A percentile compares a stretch with the other conserved stretches of the same genome.
These are phyloP conservation scores for Leptographium radiaticola DNA, from an alignment of 2,329 filamentous ascomycete species.

Conservation along the genomic window DNA sequence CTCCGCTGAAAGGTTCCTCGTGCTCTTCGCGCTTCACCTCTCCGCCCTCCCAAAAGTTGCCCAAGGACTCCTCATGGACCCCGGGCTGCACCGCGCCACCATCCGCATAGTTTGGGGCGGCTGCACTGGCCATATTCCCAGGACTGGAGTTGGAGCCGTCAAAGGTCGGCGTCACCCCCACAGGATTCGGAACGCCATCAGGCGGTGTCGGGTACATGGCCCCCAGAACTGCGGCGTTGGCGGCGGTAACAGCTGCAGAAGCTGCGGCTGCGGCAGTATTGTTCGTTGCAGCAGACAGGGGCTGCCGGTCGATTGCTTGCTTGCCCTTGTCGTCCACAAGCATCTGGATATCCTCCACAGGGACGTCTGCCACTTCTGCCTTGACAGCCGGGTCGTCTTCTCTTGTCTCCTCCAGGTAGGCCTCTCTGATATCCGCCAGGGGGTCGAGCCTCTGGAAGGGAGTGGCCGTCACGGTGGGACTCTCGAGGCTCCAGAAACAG, in stretches of 20 bases:
- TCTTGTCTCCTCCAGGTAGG: constrained; percentile 6
- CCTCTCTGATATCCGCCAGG: constrained; percentile 5
- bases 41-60: constrained; percentile 25
- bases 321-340: background rate
- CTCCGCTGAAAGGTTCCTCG: constrained; percentile 29
- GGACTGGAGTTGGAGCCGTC: constrained; percentile 45
- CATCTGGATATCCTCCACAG: constrained; percentile 7
- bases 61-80: constrained; percentile 17
- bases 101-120: constrained; percentile 25
- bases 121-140: constrained; percentile 24
- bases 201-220: constrained; percentile 62
- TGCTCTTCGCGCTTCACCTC: constrained; percentile 33
- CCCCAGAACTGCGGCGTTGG: constrained; percentile 24
- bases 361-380: constrained; percentile 1
- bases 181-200: constrained; percentile 43
- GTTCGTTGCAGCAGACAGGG: background rate
- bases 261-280: constrained; percentile 15
- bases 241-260: constrained; percentile 10
- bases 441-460: constrained; percentile 9
- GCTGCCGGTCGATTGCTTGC: background rate
- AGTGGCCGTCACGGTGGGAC: background rate
- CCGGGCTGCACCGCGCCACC: constrained; percentile 14
- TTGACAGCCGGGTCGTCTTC: constrained; percentile 3
- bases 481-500: constrained; percentile 32
- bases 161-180: constrained; percentile 41